phyloP scores from a whole-genome alignment of 2,329 filamentous ascomycete genomes.

The Fusarium dimerum region DNA sequence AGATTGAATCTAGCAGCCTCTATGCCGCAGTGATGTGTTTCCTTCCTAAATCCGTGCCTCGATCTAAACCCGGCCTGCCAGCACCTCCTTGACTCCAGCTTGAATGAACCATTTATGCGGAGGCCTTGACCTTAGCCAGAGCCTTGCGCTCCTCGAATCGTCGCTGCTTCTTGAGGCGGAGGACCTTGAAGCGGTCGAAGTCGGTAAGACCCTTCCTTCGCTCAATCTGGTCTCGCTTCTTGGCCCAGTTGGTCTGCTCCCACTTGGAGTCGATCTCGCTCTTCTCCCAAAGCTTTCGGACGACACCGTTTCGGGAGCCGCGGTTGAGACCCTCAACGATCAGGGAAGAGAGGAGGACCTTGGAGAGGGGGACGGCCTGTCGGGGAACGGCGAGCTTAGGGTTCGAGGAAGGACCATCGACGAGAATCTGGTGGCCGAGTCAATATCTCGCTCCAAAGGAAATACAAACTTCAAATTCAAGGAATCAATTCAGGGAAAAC shows the following conservation, averaged over 20 bases:
- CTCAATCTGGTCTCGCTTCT: slow-evolving; percentile 84
- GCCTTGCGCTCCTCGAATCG: slow-evolving; percentile 98
- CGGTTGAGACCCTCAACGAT: slow-evolving; percentile 84
- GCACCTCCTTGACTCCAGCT: slow-evolving; percentile 35
- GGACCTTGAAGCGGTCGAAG: slow-evolving; percentile 99
- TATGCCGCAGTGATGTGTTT: slow-evolving; percentile 41
- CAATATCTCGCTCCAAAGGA: slow-evolving; percentile 22
- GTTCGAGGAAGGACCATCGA: slow-evolving; percentile 90
- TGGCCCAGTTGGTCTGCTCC: slow-evolving; percentile 87
- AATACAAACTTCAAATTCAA: too few species aligned
- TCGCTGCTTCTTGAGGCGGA: slow-evolving; percentile 99
- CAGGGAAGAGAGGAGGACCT: slow-evolving; percentile 87
- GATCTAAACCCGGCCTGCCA: slow-evolving; percentile 40
- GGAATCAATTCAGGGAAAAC: slow-evolving; percentile 44
- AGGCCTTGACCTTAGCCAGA: slow-evolving; percentile 86
- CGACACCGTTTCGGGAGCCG: slow-evolving; percentile 75
- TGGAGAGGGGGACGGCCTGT: slow-evolving; percentile 79
- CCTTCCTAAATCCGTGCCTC: slow-evolving; percentile 38
- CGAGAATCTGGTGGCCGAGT: slow-evolving; percentile 70
- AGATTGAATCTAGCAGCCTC: slow-evolving; percentile 62
- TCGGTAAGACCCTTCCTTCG: slow-evolving; percentile 91
- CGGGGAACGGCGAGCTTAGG: slow-evolving; percentile 79
- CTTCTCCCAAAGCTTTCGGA: slow-evolving; percentile 91
- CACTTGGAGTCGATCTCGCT: slow-evolving; percentile 91
- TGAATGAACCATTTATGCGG: slow-evolving; percentile 61